Evolutionary conservation across 2,329 filamentous ascomycete species (phyloP).

Genomic region (Sarocladiaceae sp.): DNA sequence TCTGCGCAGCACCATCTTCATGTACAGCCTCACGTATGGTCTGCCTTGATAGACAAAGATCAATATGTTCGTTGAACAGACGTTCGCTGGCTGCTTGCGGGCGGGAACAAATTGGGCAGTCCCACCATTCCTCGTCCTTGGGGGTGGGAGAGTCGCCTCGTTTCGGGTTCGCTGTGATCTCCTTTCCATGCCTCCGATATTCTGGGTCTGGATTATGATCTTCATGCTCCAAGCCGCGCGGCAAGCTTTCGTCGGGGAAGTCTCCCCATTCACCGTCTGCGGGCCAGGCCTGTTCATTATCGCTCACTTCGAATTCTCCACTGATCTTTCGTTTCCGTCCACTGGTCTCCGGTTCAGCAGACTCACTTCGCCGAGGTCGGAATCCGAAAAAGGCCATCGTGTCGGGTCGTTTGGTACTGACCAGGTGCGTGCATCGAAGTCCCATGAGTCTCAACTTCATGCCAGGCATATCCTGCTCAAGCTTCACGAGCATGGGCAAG

Average conservation of each 20-base stretch:
- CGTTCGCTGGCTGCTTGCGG: conserved; percentile 72
- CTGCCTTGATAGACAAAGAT: conserved; percentile 80
- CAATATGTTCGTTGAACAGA: conserved; percentile 86
- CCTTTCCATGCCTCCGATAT: conserved; percentile 40
- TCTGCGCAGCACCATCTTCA: conserved; percentile 27
- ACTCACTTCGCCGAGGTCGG: conserved; percentile 27
- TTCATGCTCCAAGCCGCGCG: conserved; percentile 12
- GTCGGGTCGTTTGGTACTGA: conserved; percentile 78
- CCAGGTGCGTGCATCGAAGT: conserved; percentile 78
- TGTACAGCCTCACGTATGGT: conserved; percentile 82
- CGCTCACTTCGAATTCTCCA: conserved; percentile 23
- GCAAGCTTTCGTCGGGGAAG: conserved; percentile 11
- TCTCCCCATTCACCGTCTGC: conserved; percentile 32
- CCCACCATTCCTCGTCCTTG: conserved; percentile 57
- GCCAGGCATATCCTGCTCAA: conserved; percentile 77
- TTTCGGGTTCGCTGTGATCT: conserved; percentile 43
- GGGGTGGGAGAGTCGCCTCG: conserved; percentile 21
- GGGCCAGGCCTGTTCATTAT: conserved; percentile 63
- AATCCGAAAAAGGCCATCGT: conserved; percentile 76
- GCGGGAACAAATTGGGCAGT: conserved; percentile 81
- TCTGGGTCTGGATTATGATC: conserved; percentile 11
- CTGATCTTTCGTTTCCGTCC: conserved; percentile 31
- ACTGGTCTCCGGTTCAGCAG: conserved; percentile 15
- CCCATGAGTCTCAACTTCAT: conserved; percentile 85
- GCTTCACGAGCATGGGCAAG: conserved; percentile 75